Percentiles rank a stretch among this genome's conserved stretches.
Conservation (phyloP, 345 rosid species). For the Carallia pectinifolia region DNA sequence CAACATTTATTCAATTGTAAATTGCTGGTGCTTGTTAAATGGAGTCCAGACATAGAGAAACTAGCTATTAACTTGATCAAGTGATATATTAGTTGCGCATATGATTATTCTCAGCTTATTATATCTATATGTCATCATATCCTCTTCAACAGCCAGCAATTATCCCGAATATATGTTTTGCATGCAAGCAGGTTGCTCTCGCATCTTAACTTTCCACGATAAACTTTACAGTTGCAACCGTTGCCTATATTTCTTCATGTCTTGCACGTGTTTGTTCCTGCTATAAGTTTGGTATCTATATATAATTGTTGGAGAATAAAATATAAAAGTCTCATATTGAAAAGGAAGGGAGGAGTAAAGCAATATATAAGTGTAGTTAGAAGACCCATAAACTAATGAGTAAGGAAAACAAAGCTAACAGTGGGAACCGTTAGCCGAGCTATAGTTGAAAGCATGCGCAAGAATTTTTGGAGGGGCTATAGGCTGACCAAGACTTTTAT, state of each 20-base stretch:
- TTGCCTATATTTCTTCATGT: conserved; percentile 8
- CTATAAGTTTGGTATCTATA: conserved; percentile 2
- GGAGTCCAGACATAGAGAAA: neutral
- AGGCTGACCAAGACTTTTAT: too few relatives aligned
- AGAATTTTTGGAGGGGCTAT: too few relatives aligned
- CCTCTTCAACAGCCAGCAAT: conserved; percentile 23
- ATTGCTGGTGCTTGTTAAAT: neutral
- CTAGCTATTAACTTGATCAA: too few relatives aligned
- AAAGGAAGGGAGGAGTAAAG: too few relatives aligned
- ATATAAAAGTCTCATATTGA: too few relatives aligned
- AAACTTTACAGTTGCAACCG: conserved; percentile 22
- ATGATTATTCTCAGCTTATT: conserved; percentile 8
- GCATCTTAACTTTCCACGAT: conserved; percentile 58
- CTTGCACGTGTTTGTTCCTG: conserved; percentile 2
- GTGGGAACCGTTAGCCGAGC: too few relatives aligned
- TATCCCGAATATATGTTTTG: conserved; percentile 27
- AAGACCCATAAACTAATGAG: too few relatives aligned
- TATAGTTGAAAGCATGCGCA: too few relatives aligned
- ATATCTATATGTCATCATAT: neutral
- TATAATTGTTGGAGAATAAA: neutral
- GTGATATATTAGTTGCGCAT: neutral
- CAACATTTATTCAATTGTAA: too few relatives aligned
- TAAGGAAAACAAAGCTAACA: too few relatives aligned
- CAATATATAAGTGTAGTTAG: too few relatives aligned
- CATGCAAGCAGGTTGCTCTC: conserved; percentile 51